Conservation (phyloP, 2,329 filamentous ascomycete species). For the Xylaria sp. region DNA sequence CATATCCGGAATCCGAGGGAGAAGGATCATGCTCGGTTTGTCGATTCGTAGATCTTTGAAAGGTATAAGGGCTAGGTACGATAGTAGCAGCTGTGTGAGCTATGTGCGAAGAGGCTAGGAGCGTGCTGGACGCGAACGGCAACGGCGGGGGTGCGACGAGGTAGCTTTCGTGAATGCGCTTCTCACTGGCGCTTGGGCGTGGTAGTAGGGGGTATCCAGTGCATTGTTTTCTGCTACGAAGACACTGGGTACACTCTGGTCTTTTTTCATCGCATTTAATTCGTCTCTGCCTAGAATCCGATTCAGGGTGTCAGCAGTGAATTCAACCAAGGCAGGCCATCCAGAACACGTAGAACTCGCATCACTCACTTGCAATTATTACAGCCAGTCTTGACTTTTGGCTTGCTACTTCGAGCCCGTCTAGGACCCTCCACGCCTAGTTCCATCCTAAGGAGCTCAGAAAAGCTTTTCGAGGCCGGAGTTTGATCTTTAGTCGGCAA, state of each 20-base stretch:
- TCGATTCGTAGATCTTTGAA: neutral
- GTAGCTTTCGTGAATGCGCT: too few relatives aligned
- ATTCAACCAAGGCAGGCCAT: neutral
- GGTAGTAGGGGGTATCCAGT: too few relatives aligned
- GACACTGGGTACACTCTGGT: neutral
- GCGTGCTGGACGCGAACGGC: too few relatives aligned
- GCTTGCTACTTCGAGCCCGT: neutral
- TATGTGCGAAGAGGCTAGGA: too few relatives aligned
- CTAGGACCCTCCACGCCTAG: too few relatives aligned
- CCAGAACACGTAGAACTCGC: neutral
- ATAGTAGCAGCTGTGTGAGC: too few relatives aligned
- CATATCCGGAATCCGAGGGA: conserved; percentile 10
- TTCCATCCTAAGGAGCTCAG: too few relatives aligned
- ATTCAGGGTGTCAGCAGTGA: too few relatives aligned
- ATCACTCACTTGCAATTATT: neutral
- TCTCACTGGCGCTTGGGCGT: neutral
- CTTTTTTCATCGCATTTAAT: neutral
- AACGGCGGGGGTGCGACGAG: too few relatives aligned
- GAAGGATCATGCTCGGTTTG: neutral
- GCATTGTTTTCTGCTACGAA: neutral
- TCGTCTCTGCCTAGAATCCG: neutral
- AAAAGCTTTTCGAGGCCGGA: too few relatives aligned
- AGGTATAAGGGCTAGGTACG: too few relatives aligned
- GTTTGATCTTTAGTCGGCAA: neutral
- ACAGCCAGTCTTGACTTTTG: neutral